phyloP scores from a whole-genome alignment of 1,284 basidiomycete species.

The Cutaneotrichosporon cavernicola region DNA sequence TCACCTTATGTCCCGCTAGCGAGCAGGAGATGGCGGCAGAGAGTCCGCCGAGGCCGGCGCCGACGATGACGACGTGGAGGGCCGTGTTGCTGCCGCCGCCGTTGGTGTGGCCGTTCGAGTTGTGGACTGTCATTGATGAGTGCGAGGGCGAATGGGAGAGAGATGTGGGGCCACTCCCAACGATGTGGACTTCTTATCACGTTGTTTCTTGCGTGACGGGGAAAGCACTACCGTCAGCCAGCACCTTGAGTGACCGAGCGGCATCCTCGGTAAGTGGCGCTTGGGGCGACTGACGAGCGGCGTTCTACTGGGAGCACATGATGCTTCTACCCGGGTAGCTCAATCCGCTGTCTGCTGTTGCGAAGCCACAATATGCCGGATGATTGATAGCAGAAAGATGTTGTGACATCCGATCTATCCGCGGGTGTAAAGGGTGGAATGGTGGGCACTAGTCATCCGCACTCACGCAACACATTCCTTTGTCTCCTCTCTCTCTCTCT shows the following conservation, averaged over 20 bases:
- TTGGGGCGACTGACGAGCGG: no score
- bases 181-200: not conserved
- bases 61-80: conserved; percentile 57
- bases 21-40: conserved; percentile 59
- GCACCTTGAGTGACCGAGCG: no score
- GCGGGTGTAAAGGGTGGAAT: not conserved
- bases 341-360: no score
- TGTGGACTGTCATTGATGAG: not conserved
- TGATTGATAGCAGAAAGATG: not conserved
- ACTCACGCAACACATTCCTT: no score
- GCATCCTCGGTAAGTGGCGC: no score
- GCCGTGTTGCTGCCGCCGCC: not conserved
- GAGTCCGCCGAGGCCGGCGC: conserved; percentile 59
- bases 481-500: not conserved
- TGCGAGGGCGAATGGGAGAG: not conserved
- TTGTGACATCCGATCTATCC: not conserved
- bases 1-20: conserved; percentile 59
- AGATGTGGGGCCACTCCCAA: not conserved
- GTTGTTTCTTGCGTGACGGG: no score
- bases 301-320: no score
- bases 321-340: no score
- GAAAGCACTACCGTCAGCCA: no score
- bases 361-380: not conserved
- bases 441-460: no score
- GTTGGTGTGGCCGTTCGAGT: not conserved